These are phyloP conservation scores for Tetraselmis striata DNA, from an alignment of 139 green algal genomes.

Conservation along the genomic window DNA sequence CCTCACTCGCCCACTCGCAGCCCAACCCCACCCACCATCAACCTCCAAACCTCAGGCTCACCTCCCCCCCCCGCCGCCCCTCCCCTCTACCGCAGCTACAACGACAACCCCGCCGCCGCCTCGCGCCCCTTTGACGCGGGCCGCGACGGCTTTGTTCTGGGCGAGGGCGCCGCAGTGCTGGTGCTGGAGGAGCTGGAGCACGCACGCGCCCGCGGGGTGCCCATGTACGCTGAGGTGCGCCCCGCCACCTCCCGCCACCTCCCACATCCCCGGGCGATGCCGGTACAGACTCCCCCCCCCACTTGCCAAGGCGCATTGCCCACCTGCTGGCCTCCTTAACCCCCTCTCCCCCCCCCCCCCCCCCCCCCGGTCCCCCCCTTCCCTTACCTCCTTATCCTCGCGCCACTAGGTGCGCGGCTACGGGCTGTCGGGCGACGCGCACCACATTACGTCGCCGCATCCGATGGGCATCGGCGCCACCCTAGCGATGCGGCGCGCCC, in stretches of 20 bases:
- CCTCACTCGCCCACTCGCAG: too few species aligned
- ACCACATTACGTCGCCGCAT: slow-evolving; percentile 87
- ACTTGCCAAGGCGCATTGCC: too few species aligned
- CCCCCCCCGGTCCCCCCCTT: too few species aligned
- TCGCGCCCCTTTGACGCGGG: slow-evolving; percentile 60
- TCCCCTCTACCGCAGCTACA: slow-evolving; percentile 23
- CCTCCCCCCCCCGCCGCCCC: neutral
- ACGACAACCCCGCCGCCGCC: slow-evolving; percentile 31
- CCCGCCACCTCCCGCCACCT: neutral
- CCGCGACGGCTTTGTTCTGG: slow-evolving; percentile 72
- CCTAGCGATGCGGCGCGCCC: slow-evolving; percentile 52
- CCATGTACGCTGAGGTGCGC: slow-evolving; percentile 68
- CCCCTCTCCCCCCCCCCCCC: too few species aligned
- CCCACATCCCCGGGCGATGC: neutral
- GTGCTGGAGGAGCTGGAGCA: slow-evolving; percentile 63
- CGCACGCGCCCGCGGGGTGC: slow-evolving; percentile 39
- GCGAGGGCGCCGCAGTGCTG: slow-evolving; percentile 68
- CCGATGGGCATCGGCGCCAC: slow-evolving; percentile 40
- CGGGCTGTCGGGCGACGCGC: slow-evolving; percentile 77
- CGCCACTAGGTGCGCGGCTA: slow-evolving; percentile 75
- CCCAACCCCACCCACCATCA: too few species aligned
- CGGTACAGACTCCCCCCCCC: too few species aligned
- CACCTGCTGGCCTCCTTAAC: too few species aligned
- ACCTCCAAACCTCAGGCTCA: too few species aligned
- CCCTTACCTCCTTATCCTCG: too few species aligned